Evolutionary conservation across 345 rosid genomes (phyloP).

Genomic region (Nephelium lappaceum): DNA sequence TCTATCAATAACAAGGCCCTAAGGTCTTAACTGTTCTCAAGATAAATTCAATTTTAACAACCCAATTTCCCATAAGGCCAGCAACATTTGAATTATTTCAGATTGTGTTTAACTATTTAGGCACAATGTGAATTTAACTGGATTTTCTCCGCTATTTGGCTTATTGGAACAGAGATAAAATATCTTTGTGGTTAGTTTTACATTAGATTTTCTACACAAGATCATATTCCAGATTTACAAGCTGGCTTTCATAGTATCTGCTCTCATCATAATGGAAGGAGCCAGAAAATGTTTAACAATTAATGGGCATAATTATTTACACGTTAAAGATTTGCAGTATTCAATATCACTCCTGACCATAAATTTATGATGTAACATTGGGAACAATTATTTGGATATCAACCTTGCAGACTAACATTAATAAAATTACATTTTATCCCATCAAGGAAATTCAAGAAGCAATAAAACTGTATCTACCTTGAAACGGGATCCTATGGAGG

Average conservation of each 20-base stretch:
- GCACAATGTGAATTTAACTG: background rate
- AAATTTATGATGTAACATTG: background rate
- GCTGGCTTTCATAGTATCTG: background rate
- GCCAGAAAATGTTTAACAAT: background rate
- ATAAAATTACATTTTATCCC: background rate
- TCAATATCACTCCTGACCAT: background rate
- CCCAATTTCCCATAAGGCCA: background rate
- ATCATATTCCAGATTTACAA: background rate
- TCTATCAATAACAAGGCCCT: background rate
- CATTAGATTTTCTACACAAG: background rate
- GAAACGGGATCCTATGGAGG: slow-evolving; percentile 97
- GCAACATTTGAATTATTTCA: background rate
- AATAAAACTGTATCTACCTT: slow-evolving; percentile 55
- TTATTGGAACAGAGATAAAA: background rate
- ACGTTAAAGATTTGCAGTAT: background rate
- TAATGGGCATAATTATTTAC: background rate
- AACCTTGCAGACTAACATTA: background rate
- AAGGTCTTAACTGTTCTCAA: background rate
- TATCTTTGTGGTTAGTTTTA: background rate
- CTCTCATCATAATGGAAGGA: background rate
- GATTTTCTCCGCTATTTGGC: background rate
- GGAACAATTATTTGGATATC: slow-evolving; percentile 10
- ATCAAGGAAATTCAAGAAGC: slow-evolving; percentile 11
- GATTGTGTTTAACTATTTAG: background rate
- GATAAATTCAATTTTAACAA: background rate